Evolutionary conservation across 2,329 filamentous ascomycete species (phyloP), one percentile per base, ranked within the genome.

Genomic region (Stagonosporopsis cucurbitacearum): DNA sequence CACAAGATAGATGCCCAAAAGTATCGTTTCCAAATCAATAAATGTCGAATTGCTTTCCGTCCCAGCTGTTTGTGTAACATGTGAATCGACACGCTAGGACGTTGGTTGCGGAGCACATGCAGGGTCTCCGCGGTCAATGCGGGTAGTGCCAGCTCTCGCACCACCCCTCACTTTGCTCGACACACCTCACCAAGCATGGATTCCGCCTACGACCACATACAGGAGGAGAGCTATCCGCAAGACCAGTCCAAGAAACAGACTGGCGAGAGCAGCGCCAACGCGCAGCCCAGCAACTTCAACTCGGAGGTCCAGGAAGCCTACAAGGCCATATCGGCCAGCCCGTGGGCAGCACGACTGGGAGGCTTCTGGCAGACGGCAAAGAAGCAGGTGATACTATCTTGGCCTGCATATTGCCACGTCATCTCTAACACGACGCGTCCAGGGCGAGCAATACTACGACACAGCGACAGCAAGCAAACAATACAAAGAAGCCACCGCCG

Each of bases 151-250:
- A 59, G 54, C 62, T 50, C 37, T 50, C 39, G 40, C 45, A 48
- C 47, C 50, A 50, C 46, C 47, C 54, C 57, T 30, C 33, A 25
- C 47, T 37, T 33, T 42, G 32, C 41, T 6, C 36, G 40, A 15
- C 45, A 22, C 13, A 26, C 41, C 13, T 11, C 36, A 8, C 47
- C 45, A 47, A 60, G 44, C 48, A 98, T 99, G 95, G 95, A 99
- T 85, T 83, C 96, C 71, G 93, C 93, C 40, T 99, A 98, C 84
- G 95, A 99, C 73, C 92, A 96, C 77, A 96, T 98, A 69, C 88
- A 92, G 74, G 92, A 96, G 80, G 88, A 95, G 75, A 84, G 91
- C 65, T 77, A 79, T 23, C 76, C 79, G 4, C 73, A 81, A 57
- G 80, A 85, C 59, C 58, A 69, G 30, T 75, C 78, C 48, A 81